A percentile compares a stretch with the other conserved stretches of the same genome.
These are phyloP conservation scores for Thraustochytrium striatum DNA, from an alignment of 352 stramenopile species.

Conservation along the genomic window DNA sequence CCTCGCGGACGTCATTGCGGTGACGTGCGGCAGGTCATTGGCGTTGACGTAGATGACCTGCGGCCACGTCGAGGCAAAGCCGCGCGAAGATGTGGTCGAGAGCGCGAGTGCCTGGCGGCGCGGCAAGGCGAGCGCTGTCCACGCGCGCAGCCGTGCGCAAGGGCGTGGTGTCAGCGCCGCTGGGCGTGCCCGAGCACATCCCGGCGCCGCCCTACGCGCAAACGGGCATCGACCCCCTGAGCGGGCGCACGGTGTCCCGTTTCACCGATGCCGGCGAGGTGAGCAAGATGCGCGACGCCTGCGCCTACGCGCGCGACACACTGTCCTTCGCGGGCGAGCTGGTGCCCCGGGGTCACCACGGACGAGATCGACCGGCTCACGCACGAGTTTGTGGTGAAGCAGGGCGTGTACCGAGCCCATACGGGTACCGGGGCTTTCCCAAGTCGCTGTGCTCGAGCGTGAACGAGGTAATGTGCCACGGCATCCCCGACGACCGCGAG, in stretches of 20 bases:
- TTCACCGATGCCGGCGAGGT: constrained; percentile 31
- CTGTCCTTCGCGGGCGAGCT: constrained; percentile 69
- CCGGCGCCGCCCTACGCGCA: constrained; percentile 11
- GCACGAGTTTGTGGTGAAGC: constrained; percentile 79
- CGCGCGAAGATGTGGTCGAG: too few relatives aligned
- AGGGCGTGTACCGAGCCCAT: constrained; percentile 71
- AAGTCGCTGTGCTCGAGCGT: constrained; percentile 91
- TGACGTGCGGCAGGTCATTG: too few relatives aligned
- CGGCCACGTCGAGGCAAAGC: too few relatives aligned
- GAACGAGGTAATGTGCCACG: constrained; percentile 95
- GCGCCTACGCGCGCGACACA: constrained; percentile 69
- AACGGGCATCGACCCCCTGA: constrained; percentile 20
- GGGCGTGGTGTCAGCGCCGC: not conserved
- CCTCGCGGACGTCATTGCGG: too few relatives aligned
- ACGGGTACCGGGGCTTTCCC: constrained; percentile 87
- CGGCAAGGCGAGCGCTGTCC: too few relatives aligned
- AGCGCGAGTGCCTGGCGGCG: too few relatives aligned
- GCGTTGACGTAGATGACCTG: too few relatives aligned
- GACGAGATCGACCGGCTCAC: constrained; percentile 87
- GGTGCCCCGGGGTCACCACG: constrained; percentile 75
- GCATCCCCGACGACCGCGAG: constrained; percentile 84
- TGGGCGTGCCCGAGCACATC: constrained; percentile 36
- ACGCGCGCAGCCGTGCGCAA: constrained; percentile 18
- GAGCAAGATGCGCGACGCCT: constrained; percentile 63
- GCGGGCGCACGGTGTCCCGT: not conserved